Base-by-base conservation (phyloP, 768 basidiomycete species). In the Leccinum uliginosum region DNA sequence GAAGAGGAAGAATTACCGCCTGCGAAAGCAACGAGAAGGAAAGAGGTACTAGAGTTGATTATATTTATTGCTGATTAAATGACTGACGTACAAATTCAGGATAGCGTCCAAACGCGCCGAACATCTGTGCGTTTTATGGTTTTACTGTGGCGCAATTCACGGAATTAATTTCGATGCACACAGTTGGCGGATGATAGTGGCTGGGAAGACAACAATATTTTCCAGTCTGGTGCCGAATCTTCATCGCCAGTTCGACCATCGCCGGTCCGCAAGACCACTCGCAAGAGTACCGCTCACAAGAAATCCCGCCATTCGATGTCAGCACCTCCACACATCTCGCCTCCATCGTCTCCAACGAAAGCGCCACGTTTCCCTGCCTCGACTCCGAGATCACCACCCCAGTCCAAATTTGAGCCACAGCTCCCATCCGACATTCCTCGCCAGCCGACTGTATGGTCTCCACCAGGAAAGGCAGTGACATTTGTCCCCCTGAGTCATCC, bases 171-270 rank as follows among this genome's bases (percentile, higher is more conserved):
- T 52, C 51, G 58, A 50, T 53, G 26, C 35, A 10, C 14, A 35
- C 15, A 77, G 74, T 21, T 67, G 56, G 73, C 67, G 24, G 86
- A 89, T 38, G 89, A 90, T 53, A 91, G 89, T 63, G 89, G 89
- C 32, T 93, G 91, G 90, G 91, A 93, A 65, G 91, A 92, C 61
- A 91, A 91, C 65, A 93, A 93, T 60, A 83, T 91, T 27, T 93
- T 93, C 69, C 91, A 93, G 66, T 91, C 89, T 9, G 91, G 89
- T n/a, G 86, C 87, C 5, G 91, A 93, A 63, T 88, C 87, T n/a
- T 89, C 89, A 7, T 91, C 89, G 14, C 90, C 91, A 32, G 71
- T 68, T 10, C 85, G 85, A 17, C 83, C 86, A 34, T 81, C 85
- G 6, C 86, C 85, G 46, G 57, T 73, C 57, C 72, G 76, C 61